Conservation (phyloP, 371 early-diverging fungal species). For the Rhizopus sp. region DNA sequence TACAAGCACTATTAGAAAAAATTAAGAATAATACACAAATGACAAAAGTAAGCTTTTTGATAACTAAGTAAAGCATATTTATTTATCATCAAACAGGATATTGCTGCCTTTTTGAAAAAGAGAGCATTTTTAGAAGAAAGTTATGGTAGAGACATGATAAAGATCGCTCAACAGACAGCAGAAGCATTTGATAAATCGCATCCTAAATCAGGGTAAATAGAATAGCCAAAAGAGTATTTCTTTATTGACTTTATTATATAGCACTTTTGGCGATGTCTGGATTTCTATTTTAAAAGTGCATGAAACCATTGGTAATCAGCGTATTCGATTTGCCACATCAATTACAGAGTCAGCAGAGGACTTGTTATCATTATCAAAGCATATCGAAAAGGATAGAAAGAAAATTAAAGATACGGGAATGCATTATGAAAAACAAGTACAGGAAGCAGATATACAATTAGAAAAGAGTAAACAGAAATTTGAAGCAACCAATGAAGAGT, state of each 20-base stretch:
- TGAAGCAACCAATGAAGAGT: constrained; percentile 74
- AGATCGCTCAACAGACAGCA: constrained; percentile 44
- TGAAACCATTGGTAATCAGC: constrained; percentile 29
- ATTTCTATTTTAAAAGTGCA: constrained; percentile 69
- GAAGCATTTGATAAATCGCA: constrained; percentile 52
- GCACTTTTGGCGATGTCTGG: constrained; percentile 67
- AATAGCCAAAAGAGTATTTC: background rate
- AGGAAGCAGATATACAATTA: constrained; percentile 68
- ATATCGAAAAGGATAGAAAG: constrained; percentile 81
- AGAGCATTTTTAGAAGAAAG: constrained; percentile 65
- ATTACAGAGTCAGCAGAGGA: constrained; percentile 75
- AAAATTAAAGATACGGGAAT: constrained; percentile 80
- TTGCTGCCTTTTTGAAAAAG: constrained; percentile 55
- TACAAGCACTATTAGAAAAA: constrained; percentile 28
- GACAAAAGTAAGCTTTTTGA: constrained; percentile 18
- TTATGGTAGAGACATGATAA: constrained; percentile 57
- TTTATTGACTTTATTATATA: constrained; percentile 10
- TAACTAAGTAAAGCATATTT: background rate
- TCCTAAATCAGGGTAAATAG: constrained; percentile 48
- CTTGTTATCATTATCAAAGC: constrained; percentile 64
- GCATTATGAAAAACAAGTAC: constrained; percentile 67
- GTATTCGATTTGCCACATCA: constrained; percentile 61
- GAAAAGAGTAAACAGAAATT: constrained; percentile 81
- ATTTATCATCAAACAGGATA: constrained; percentile 36
- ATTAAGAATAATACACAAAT: constrained; percentile 27